Conservation (phyloP, 345 rosid species). For the Rhodomyrtus tomentosa region DNA sequence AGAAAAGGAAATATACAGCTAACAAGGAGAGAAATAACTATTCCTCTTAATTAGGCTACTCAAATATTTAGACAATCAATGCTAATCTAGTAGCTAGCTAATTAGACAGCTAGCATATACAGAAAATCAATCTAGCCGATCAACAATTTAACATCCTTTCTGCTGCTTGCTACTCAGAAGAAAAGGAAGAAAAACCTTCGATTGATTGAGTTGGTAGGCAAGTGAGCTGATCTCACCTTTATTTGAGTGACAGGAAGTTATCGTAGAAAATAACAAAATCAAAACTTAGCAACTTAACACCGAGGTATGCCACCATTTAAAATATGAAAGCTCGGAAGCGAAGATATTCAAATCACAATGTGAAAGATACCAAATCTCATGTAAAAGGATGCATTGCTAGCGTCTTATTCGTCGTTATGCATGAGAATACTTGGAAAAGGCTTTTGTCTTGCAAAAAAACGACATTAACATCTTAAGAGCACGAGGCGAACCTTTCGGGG, state of each 20-base stretch:
- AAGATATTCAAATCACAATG: not conserved
- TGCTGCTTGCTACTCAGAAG: no score
- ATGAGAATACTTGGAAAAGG: not conserved
- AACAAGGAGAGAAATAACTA: no score
- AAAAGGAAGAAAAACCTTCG: no score
- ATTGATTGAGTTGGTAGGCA: no score
- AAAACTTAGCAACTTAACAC: not conserved
- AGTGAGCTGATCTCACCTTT: not conserved
- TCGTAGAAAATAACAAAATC: not conserved
- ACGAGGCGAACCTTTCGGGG: conserved; percentile 66
- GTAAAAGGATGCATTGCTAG: no score
- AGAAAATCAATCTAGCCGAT: no score
- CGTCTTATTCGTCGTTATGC: not conserved
- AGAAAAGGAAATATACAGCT: no score
- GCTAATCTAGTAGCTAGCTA: no score
- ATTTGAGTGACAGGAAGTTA: not conserved
- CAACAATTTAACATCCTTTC: no score
- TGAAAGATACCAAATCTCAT: not conserved
- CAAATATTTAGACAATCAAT: no score
- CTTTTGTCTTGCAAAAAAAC: not conserved
- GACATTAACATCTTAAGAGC: not conserved
- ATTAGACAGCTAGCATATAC: no score
- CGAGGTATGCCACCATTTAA: not conserved
- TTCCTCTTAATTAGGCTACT: no score
- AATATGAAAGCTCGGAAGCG: not conserved